Conservation (phyloP, 768 basidiomycete genomes). For the Hygrocybe coccinea region DNA sequence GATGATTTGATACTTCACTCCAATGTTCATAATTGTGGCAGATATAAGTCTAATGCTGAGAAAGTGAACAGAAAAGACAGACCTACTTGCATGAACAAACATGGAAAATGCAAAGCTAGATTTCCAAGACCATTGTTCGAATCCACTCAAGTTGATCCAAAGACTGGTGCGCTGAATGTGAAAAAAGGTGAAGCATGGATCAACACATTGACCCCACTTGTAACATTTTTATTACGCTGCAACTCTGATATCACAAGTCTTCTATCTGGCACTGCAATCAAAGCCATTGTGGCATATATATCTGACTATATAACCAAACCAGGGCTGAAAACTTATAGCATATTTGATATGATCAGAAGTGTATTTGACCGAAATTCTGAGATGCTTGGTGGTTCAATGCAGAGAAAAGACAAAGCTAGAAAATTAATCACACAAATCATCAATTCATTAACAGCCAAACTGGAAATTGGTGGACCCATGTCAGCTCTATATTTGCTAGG, state of each 20-base stretch:
- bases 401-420: slow-evolving; percentile 1
- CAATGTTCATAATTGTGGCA: slow-evolving; percentile 17
- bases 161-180: slow-evolving; percentile 10
- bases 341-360: slow-evolving; percentile 19
- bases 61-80: slow-evolving; percentile 8
- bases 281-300: slow-evolving; percentile 22
- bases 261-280: slow-evolving; percentile 25
- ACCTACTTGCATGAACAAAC: slow-evolving; percentile 2
- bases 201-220: slow-evolving; percentile 19
- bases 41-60: not conserved
- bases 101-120: slow-evolving; percentile 16
- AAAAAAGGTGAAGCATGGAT: slow-evolving; percentile 24
- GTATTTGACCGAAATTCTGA: not conserved
- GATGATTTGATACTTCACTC: slow-evolving; percentile 16
- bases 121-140: slow-evolving; percentile 18
- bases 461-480: not conserved
- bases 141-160: slow-evolving; percentile 16
- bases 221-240: slow-evolving; percentile 10
- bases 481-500: not conserved
- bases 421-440: not conserved
- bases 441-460: not conserved
- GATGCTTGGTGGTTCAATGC: not conserved
- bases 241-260: slow-evolving; percentile 17
- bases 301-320: slow-evolving; percentile 29
- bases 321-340: slow-evolving; percentile 19